phyloP scores from a whole-genome alignment of 129 eudicot genomes.

The Ambrosia artemisiifolia region DNA sequence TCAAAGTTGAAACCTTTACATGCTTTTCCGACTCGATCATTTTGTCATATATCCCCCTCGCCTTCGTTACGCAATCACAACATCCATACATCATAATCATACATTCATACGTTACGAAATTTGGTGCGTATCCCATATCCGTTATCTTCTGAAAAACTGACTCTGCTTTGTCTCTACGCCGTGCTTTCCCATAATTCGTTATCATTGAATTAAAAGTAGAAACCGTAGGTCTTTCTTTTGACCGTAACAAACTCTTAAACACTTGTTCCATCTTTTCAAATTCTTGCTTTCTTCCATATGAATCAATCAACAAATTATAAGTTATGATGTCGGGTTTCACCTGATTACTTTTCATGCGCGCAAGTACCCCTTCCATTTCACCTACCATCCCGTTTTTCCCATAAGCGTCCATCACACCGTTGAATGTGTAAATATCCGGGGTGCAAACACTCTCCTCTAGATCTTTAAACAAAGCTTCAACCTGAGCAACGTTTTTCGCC shows the following conservation, averaged over 20 bases:
- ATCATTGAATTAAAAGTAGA: slow-evolving; percentile 91
- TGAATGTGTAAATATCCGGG: slow-evolving; percentile 83
- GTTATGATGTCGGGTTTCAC: slow-evolving; percentile 74
- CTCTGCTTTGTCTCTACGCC: slow-evolving; percentile 81
- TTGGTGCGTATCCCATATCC: slow-evolving; percentile 64
- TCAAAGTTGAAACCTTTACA: slow-evolving; percentile 63
- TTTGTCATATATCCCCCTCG: slow-evolving; percentile 64
- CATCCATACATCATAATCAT: slow-evolving; percentile 79
- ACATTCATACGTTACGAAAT: slow-evolving; percentile 64
- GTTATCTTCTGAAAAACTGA: slow-evolving; percentile 51
- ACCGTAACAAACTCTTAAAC: slow-evolving; percentile 67
- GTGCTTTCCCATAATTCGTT: slow-evolving; percentile 81
- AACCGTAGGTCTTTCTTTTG: slow-evolving; percentile 71
- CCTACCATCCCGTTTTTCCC: slow-evolving; percentile 17
- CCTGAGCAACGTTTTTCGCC: slow-evolving; percentile 8
- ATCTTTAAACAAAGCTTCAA: slow-evolving; percentile 64
- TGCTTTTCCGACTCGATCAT: slow-evolving; percentile 47
- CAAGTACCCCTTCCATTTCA: slow-evolving; percentile 80
- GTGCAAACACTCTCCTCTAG: slow-evolving; percentile 66
- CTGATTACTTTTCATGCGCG: slow-evolving; percentile 73
- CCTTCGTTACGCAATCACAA: slow-evolving; percentile 68
- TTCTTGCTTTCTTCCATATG: slow-evolving; percentile 88
- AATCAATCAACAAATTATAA: slow-evolving; percentile 77
- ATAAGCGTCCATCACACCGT: slow-evolving; percentile 91
- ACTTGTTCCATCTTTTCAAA: slow-evolving; percentile 95